Conservation (phyloP, 768 basidiomycete species). For the Pleurotus platypus region DNA sequence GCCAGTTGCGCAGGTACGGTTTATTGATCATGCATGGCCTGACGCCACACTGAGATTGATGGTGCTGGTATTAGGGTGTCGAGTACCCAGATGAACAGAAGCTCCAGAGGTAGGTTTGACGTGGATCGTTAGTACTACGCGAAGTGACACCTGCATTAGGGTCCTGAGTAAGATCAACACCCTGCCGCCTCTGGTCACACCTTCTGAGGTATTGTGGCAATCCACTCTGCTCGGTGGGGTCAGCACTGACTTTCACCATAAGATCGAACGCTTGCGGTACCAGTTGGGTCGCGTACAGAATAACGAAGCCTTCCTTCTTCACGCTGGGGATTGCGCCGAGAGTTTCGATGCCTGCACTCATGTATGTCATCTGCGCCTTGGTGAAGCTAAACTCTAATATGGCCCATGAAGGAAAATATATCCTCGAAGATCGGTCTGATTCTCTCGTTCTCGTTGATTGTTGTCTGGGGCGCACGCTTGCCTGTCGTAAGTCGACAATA, state of each 20-base stretch:
- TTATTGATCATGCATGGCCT: background rate
- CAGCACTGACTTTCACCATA: background rate
- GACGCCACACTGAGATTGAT: background rate
- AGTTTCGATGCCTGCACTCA: conserved; percentile 90
- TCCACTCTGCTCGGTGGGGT: too few species aligned
- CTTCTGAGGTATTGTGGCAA: conserved; percentile 69
- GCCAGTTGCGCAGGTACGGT: conserved; percentile 66
- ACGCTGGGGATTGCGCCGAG: conserved; percentile 98
- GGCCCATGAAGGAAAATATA: conserved; percentile 66
- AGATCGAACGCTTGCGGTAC: conserved; percentile 82
- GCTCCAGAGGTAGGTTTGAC: conserved; percentile 43
- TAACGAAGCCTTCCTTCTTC: conserved; percentile 90
- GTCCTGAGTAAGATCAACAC: conserved; percentile 74
- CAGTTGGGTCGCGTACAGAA: conserved; percentile 78
- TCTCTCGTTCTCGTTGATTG: conserved; percentile 90
- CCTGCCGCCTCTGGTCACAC: conserved; percentile 89
- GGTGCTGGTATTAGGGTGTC: conserved; percentile 47
- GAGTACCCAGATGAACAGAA: conserved; percentile 63
- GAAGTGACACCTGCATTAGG: conserved; percentile 29
- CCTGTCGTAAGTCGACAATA: conserved; percentile 67
- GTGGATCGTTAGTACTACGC: conserved; percentile 11
- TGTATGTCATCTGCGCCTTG: conserved; percentile 36
- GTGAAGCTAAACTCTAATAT: conserved; percentile 13
- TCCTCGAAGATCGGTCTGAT: conserved; percentile 87
- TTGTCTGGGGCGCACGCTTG: conserved; percentile 89